Conservation (phyloP, 495 filamentous ascomycete genomes). For the Podospora fimiseda region DNA sequence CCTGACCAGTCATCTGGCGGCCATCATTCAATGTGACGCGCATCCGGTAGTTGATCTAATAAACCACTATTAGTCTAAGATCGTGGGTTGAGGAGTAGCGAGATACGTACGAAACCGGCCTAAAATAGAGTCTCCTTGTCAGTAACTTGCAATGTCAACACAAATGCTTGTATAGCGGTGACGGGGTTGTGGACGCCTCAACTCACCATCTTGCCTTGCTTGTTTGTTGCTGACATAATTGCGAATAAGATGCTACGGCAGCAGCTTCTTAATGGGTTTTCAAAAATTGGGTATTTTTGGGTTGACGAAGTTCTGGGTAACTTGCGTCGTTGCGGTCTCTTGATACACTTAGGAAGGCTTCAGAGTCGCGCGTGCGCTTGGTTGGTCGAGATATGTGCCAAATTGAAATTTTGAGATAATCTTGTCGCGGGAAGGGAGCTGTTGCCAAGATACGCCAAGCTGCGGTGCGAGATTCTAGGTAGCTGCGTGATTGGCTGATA, state of each 20-base stretch:
- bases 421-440: no score
- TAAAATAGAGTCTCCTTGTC: conserved; percentile 53
- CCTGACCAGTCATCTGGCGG: conserved; percentile 94
- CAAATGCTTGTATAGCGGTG: conserved; percentile 34
- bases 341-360: conserved; percentile 24
- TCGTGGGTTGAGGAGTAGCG: background rate
- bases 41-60: conserved; percentile 98
- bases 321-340: conserved; percentile 22
- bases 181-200: conserved; percentile 16
- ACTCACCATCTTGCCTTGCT: conserved; percentile 99
- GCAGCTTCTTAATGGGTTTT: conserved; percentile 54
- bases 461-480: background rate
- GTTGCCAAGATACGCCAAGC: background rate
- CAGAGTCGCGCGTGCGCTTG: conserved; percentile 29
- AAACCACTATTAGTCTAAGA: conserved; percentile 26
- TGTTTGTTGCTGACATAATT: conserved; percentile 86
- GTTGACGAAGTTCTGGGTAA: conserved; percentile 23
- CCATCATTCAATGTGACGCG: conserved; percentile 91
- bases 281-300: conserved; percentile 51
- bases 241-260: conserved; percentile 52
- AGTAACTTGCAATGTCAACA: conserved; percentile 62
- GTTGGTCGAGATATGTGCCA: no score
- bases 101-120: conserved; percentile 90
- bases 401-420: no score
- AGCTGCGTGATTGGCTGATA: background rate